Conservation (phyloP, 2,329 filamentous ascomycete species). For the Epichloe bromicola region DNA sequence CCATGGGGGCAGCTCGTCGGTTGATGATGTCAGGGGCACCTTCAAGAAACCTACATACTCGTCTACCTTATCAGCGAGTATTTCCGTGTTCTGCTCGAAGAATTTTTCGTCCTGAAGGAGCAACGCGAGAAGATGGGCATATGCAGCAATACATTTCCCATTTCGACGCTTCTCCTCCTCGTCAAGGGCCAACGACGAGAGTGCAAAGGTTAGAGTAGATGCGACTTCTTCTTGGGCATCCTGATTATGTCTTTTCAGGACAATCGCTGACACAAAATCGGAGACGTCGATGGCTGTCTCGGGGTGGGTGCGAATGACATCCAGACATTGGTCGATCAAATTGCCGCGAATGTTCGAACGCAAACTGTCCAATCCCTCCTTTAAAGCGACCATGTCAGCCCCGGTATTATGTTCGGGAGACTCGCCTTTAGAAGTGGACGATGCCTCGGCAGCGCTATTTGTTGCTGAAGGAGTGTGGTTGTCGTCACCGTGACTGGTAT, state of each 20-base stretch:
- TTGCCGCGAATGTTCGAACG: constrained; percentile 60
- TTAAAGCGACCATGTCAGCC: constrained; percentile 22
- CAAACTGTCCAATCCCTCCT: constrained; percentile 69
- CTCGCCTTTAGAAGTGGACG: constrained; percentile 4
- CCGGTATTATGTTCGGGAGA: constrained; percentile 9
- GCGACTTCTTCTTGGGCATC: constrained; percentile 59
- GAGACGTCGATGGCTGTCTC: constrained; percentile 83
- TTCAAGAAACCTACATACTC: constrained; percentile 71
- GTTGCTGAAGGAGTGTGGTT: neutral
- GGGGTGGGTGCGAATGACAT: constrained; percentile 78
- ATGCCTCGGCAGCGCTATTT: constrained; percentile 5
- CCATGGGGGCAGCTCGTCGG: constrained; percentile 80
- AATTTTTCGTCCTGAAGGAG: constrained; percentile 74
- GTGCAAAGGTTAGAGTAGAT: constrained; percentile 67
- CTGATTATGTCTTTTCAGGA: constrained; percentile 43
- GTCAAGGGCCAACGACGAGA: constrained; percentile 55
- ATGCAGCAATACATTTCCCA: constrained; percentile 59
- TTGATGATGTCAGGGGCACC: constrained; percentile 49
- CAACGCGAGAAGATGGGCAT: constrained; percentile 81
- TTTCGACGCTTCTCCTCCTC: constrained; percentile 53
- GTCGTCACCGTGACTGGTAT: neutral
- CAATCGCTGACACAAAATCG: constrained; percentile 68
- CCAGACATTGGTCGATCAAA: constrained; percentile 79
- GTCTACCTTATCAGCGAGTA: constrained; percentile 62
- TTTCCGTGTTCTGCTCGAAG: constrained; percentile 61